These are phyloP conservation scores for Omphalea diandra DNA, from an alignment of 441 rosid genomes.

Conservation along the genomic window DNA sequence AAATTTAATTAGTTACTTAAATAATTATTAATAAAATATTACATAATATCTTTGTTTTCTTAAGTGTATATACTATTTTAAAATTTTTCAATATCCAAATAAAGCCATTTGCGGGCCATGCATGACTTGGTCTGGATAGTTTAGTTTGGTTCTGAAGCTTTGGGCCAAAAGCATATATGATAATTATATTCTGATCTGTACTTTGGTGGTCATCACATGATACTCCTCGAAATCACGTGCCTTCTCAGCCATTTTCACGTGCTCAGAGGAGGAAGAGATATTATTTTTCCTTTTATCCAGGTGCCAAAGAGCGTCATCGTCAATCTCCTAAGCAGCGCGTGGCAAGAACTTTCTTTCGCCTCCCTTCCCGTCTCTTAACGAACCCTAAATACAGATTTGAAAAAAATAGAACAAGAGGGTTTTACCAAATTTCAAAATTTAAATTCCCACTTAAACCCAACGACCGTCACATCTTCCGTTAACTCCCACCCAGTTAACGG, in stretches of 20 bases:
- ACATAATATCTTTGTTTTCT: no score
- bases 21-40: no score
- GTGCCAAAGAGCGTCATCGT: not conserved
- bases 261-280: not conserved
- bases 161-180: not conserved
- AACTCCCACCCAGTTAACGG: conserved; percentile 1
- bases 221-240: conserved; percentile 27
- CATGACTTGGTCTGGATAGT: not conserved
- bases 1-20: no score
- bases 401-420: not conserved
- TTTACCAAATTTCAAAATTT: conserved; percentile 20
- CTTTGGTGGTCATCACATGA: conserved; percentile 21
- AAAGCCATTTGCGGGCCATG: not conserved
- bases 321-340: not conserved
- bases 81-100: not conserved
- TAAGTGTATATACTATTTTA: no score
- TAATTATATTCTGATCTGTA: not conserved
- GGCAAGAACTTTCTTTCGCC: not conserved
- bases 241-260: conserved; percentile 2
- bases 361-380: not conserved
- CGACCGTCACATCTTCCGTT: conserved; percentile 31
- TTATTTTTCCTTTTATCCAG: not conserved
- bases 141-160: not conserved
- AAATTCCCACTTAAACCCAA: conserved; percentile 39
- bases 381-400: conserved; percentile 12